These are phyloP conservation scores for Chalaropsis thielavioides DNA, from an alignment of 2,329 filamentous ascomycete species.

Conservation along the genomic window DNA sequence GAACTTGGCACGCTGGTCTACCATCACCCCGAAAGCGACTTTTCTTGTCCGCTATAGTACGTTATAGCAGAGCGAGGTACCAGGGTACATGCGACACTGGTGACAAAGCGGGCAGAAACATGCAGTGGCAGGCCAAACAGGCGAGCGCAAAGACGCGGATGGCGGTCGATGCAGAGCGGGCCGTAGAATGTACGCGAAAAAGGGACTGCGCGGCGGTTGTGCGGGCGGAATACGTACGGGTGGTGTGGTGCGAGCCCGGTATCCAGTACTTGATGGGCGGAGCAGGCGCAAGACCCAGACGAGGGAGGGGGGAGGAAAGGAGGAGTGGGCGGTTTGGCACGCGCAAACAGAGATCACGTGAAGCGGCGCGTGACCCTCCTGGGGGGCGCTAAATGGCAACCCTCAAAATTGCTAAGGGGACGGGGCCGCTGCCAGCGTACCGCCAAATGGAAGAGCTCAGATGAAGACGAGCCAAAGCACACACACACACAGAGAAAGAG, in stretches of 20 bases:
- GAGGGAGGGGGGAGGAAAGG: not conserved
- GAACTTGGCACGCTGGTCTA: constrained; percentile 10
- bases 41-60: constrained; percentile 6
- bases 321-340: not conserved
- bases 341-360: not conserved
- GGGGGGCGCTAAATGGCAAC: constrained; percentile 1
- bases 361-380: not conserved
- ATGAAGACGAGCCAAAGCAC: not conserved
- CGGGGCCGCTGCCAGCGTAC: too few relatives aligned
- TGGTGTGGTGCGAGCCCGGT: constrained; percentile 1
- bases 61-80: constrained; percentile 7
- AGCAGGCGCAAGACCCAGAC: not conserved
- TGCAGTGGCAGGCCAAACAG: not conserved
- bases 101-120: not conserved
- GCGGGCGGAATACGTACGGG: not conserved
- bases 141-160: not conserved
- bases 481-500: not conserved
- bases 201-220: not conserved
- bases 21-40: constrained; percentile 9
- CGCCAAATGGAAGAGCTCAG: not conserved
- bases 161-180: not conserved
- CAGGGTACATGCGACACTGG: constrained; percentile 5
- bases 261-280: constrained; percentile 5
- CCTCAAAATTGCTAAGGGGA: not conserved
- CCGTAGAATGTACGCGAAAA: not conserved